phyloP scores from a whole-genome alignment of 2,329 filamentous ascomycete genomes.

The Penicillium sp. region DNA sequence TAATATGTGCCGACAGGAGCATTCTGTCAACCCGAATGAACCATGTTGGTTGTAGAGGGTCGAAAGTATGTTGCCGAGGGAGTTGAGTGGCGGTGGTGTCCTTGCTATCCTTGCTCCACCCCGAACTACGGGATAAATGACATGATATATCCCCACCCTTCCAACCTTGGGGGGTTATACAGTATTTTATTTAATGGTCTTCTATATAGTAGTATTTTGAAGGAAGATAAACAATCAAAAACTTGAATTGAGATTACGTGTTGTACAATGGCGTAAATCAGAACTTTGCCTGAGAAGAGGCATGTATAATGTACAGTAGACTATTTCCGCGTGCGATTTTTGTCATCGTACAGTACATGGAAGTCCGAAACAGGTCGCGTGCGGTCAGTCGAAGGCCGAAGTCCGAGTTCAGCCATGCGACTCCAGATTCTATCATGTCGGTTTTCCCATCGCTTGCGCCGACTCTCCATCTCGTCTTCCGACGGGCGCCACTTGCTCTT shows the following conservation, averaged over 20 bases:
- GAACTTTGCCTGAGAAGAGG: neutral
- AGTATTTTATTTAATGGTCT: neutral
- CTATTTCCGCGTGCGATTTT: slow-evolving; percentile 11
- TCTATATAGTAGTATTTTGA: too few species aligned
- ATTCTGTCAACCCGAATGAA: slow-evolving; percentile 28
- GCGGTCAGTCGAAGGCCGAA: slow-evolving; percentile 55
- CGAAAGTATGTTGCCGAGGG: slow-evolving; percentile 15
- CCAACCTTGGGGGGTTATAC: neutral
- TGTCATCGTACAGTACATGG: slow-evolving; percentile 27
- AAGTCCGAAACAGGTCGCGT: slow-evolving; percentile 27
- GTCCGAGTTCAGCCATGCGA: slow-evolving; percentile 50
- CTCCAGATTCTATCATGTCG: slow-evolving; percentile 49
- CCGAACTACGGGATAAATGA: slow-evolving; percentile 5
- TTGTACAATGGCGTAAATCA: neutral
- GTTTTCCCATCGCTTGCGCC: slow-evolving; percentile 46
- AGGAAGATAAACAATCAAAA: neutral
- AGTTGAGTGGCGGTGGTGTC: slow-evolving; percentile 14
- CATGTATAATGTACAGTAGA: neutral
- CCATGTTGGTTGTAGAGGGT: slow-evolving; percentile 19
- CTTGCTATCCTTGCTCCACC: slow-evolving; percentile 8
- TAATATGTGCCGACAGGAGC: slow-evolving; percentile 23
- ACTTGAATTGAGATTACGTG: neutral
- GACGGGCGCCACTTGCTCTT: slow-evolving; percentile 53
- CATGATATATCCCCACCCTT: slow-evolving; percentile 1
- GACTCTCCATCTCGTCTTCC: slow-evolving; percentile 39